Conservation (phyloP, 345 rosid genomes). For the Melaleuca quinquenervia region DNA sequence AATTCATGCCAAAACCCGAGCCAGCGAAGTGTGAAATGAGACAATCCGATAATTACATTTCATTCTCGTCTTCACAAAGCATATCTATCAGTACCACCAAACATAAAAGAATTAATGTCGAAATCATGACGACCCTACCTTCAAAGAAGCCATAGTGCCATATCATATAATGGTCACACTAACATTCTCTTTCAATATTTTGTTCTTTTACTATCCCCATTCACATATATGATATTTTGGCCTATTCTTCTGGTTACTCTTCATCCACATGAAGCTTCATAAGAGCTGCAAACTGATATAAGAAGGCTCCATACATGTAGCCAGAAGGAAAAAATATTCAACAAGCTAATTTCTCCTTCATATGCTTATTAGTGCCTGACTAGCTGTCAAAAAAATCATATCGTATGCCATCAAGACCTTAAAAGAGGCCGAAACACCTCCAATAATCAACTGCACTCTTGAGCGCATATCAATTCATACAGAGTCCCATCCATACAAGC, state of each 20-base stretch:
- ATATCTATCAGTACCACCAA: neutral
- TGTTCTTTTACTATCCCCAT: neutral
- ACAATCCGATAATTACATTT: neutral
- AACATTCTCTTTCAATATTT: neutral
- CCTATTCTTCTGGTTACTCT: neutral
- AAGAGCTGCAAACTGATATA: neutral
- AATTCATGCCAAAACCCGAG: neutral
- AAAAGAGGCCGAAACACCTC: neutral
- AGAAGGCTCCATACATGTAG: neutral
- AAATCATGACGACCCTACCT: neutral
- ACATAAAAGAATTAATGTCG: neutral
- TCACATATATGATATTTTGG: neutral
- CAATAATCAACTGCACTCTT: neutral
- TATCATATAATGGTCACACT: neutral
- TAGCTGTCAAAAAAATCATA: neutral
- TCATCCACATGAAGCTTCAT: neutral
- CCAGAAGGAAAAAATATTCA: neutral
- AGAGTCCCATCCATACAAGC: neutral
- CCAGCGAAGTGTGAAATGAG: neutral
- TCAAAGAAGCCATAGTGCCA: neutral
- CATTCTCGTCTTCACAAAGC: neutral
- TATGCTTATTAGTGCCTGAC: neutral
- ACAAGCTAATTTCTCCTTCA: neutral
- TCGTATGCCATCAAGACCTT: neutral
- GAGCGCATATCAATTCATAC: neutral